phyloP scores from a whole-genome alignment of 257 asterid genomes.

The Leonotis leonurus region DNA sequence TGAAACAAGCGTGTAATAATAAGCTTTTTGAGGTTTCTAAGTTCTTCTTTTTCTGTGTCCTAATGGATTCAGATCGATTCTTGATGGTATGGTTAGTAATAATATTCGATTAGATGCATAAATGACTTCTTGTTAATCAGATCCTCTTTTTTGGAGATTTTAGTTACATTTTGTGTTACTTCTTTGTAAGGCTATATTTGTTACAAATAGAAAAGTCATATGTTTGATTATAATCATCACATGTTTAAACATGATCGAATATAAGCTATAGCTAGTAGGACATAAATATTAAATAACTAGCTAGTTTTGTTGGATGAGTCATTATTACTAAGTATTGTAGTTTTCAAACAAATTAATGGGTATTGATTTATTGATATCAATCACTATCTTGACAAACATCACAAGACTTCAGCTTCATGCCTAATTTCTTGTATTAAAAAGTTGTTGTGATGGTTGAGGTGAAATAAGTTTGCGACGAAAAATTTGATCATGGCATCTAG shows the following conservation, averaged over 20 bases:
- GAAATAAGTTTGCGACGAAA: neutral
- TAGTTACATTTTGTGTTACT: neutral
- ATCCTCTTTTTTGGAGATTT: neutral
- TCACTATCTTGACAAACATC: neutral
- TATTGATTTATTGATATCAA: neutral
- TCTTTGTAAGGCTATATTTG: neutral
- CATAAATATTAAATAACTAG: too few relatives aligned
- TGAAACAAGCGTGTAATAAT: neutral
- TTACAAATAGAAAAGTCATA: neutral
- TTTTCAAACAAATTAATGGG: neutral
- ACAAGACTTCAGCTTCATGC: neutral
- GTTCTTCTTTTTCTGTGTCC: neutral
- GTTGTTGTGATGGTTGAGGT: conserved; percentile 8
- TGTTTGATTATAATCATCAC: neutral
- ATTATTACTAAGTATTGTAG: neutral
- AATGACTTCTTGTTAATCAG: neutral
- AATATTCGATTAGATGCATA: neutral
- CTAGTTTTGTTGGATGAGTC: neutral
- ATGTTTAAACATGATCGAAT: too few relatives aligned
- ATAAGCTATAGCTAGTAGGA: too few relatives aligned
- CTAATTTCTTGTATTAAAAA: neutral
- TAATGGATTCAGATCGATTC: conserved; percentile 7
- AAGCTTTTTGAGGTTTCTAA: neutral
- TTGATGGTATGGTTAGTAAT: neutral
- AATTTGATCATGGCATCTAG: neutral